phyloP scores from a whole-genome alignment of 2,329 filamentous ascomycete species.

The Huntiella decipiens region DNA sequence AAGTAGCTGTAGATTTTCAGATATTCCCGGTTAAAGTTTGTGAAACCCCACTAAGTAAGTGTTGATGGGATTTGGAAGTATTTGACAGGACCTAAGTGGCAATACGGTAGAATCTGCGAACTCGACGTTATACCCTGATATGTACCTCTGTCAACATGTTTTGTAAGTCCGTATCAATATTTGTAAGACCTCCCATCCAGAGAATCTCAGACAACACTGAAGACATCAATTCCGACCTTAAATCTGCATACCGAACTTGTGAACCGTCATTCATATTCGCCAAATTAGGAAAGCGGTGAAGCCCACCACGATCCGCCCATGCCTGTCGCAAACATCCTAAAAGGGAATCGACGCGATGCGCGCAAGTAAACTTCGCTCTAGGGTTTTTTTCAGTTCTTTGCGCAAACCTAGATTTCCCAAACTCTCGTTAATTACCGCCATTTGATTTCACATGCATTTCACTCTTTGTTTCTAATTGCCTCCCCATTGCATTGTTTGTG shows the following conservation, averaged over 20 bases:
- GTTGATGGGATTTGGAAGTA: neutral
- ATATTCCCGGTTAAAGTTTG: neutral
- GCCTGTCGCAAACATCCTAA: neutral
- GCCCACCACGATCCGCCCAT: slow-evolving; percentile 10
- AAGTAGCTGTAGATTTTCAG: too few species aligned
- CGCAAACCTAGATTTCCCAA: too few species aligned
- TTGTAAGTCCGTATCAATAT: neutral
- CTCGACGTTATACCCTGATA: too few species aligned
- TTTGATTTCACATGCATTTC: too few species aligned
- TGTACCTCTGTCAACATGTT: too few species aligned
- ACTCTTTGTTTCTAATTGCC: too few species aligned
- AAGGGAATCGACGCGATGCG: slow-evolving; percentile 9
- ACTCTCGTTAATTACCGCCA: too few species aligned
- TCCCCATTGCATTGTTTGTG: too few species aligned
- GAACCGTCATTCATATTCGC: neutral
- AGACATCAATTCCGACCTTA: neutral
- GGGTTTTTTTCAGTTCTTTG: too few species aligned
- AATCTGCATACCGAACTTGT: neutral
- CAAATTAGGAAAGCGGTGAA: slow-evolving; percentile 13
- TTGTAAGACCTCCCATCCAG: neutral
- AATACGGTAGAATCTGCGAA: neutral
- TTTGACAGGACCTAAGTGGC: too few species aligned
- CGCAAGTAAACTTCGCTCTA: too few species aligned
- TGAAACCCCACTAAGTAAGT: neutral
- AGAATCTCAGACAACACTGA: neutral